Base-by-base conservation (phyloP, 805 yeast genomes). In the Saturnispora besseyi region DNA sequence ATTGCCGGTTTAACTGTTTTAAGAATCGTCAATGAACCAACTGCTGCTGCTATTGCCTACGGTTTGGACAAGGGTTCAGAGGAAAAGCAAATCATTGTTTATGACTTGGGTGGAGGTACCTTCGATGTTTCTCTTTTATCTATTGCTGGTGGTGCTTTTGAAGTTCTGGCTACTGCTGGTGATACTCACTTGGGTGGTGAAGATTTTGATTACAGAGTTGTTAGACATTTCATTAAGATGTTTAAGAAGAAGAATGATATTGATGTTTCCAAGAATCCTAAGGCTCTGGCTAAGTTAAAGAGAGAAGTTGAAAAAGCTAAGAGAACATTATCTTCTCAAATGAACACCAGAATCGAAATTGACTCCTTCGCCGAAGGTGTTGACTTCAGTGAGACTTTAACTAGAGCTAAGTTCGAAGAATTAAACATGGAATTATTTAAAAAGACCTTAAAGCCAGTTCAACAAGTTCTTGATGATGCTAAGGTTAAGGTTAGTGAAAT, bases 221-320 rank as follows among this genome's bases (percentile, higher is more conserved):
- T 88, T 57, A 82, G 82, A 71, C 93, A 87, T 72, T 86, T 90
- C 67, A 78, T 81, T 65, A 85, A 84, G 73, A 76, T 81, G 51
- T 89, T 89, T 77, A 88, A 90, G 80, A 87, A 93, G 82, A 91
- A 91, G 77, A 82, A 89, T 69, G 78, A 78, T 63, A 83, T 87
- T 63, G 97, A 93, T 69, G 75, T 91, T 56, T 69, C 87, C 57
- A 75, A 78, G 53, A 89, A 88, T 74, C 77, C 81, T 61, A 86
- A 89, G 74, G 90, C 97, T 40, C 72, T 90, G 62, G 87, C 96
- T 62, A 88, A 91, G 75, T 80, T 90, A 66, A 90, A 91, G 83
- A 86, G 96, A 67, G 97, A 91, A 69, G 96, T 89, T 67, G 98
- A 90, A 77, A 88, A 93, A 78, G 98, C 98, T 49, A 91, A 91